Evolutionary conservation across 2,329 filamentous ascomycete genomes (phyloP).

Genomic region (Stachybotrys chartarum): DNA sequence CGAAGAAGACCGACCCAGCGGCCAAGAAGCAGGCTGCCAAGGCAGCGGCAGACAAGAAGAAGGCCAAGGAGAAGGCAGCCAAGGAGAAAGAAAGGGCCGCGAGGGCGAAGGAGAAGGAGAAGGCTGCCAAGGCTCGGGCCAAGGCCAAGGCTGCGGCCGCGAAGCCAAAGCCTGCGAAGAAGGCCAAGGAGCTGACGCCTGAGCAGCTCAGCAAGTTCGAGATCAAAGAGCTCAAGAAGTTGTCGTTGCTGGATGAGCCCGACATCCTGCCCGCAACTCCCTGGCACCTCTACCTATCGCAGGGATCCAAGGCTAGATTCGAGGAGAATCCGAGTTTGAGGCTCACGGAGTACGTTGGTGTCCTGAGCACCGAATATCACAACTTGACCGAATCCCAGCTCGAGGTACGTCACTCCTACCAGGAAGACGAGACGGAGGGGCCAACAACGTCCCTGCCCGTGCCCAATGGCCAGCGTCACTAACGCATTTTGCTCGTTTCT

Average conservation of each 20-base stretch:
- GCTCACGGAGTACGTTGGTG: slow-evolving; percentile 12
- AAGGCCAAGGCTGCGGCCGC: slow-evolving; percentile 14
- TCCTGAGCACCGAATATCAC: slow-evolving; percentile 27
- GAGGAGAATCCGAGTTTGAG: slow-evolving; percentile 1
- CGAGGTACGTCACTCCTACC: slow-evolving; percentile 29
- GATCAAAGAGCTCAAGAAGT: slow-evolving; percentile 29
- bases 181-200: slow-evolving; percentile 26
- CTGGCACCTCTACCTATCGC: slow-evolving; percentile 31
- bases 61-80: slow-evolving; percentile 2
- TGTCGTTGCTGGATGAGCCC: slow-evolving; percentile 33
- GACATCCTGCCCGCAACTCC: slow-evolving; percentile 18
- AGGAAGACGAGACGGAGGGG: no score
- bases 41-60: slow-evolving; percentile 7
- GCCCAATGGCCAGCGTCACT: background rate
- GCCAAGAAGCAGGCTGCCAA: slow-evolving; percentile 15
- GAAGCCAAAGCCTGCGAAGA: slow-evolving; percentile 17
- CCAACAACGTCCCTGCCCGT: background rate
- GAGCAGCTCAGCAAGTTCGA: slow-evolving; percentile 29
- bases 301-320: slow-evolving; percentile 15
- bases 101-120: slow-evolving; percentile 9
- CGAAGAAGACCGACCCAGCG: background rate
- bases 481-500: background rate
- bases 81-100: slow-evolving; percentile 6
- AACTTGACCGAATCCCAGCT: slow-evolving; percentile 30
- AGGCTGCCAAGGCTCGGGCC: slow-evolving; percentile 12